Evolutionary conservation across 2,329 filamentous ascomycete genomes (phyloP).

Genomic region (Akanthomyces uredinophilus): DNA sequence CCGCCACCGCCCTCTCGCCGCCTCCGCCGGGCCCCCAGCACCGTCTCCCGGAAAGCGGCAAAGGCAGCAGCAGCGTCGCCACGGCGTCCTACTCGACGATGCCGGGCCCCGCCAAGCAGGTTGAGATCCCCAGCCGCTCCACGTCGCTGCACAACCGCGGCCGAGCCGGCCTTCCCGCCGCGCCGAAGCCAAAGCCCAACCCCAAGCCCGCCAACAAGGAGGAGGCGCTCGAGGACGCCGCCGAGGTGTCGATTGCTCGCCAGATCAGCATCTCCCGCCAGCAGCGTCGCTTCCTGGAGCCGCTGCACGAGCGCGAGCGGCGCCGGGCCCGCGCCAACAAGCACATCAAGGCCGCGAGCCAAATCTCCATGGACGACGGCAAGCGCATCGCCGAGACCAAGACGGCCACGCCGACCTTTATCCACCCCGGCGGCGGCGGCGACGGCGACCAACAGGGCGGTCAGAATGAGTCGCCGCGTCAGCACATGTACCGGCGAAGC

Average conservation of each 20-base stretch:
- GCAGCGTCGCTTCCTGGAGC: conserved; percentile 56
- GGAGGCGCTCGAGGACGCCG: conserved; percentile 44
- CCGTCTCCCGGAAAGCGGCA: neutral
- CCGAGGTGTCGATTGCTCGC: conserved; percentile 62
- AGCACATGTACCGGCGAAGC: conserved; percentile 44
- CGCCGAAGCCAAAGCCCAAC: neutral
- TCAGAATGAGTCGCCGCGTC: conserved; percentile 26
- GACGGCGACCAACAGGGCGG: conserved; percentile 1
- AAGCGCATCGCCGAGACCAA: conserved; percentile 33
- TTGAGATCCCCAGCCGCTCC: conserved; percentile 7
- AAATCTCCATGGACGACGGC: conserved; percentile 18
- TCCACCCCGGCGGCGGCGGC: conserved; percentile 27
- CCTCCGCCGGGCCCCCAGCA: neutral
- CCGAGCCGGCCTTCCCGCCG: neutral
- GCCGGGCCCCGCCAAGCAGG: neutral
- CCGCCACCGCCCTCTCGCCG: conserved; percentile 2
- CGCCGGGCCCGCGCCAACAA: conserved; percentile 12
- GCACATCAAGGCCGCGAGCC: conserved; percentile 15
- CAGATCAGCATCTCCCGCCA: conserved; percentile 62
- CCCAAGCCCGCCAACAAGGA: neutral
- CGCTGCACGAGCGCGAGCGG: conserved; percentile 34
- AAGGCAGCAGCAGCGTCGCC: neutral
- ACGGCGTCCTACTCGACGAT: neutral
- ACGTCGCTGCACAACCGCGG: conserved; percentile 7
- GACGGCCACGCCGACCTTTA: conserved; percentile 41